phyloP scores from a whole-genome alignment of 2,329 filamentous ascomycete genomes.

The Truncatella angustata region DNA sequence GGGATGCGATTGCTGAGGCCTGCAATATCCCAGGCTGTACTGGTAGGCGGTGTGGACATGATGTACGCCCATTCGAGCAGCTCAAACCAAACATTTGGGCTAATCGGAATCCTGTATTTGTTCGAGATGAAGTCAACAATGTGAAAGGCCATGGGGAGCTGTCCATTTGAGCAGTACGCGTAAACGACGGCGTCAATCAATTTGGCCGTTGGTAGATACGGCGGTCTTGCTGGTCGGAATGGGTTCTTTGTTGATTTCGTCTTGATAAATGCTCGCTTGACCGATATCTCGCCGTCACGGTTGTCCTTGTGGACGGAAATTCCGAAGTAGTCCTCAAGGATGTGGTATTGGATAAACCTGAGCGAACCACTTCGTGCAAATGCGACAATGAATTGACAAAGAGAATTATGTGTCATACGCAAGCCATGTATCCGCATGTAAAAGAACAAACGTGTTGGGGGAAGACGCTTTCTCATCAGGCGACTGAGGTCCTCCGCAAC shows the following conservation, averaged over 20 bases:
- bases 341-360: slow-evolving; percentile 25
- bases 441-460: slow-evolving; percentile 29
- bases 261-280: background rate
- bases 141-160: slow-evolving; percentile 56
- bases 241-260: slow-evolving; percentile 1
- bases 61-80: slow-evolving; percentile 68
- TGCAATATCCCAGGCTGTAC: slow-evolving; percentile 34
- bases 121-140: slow-evolving; percentile 62
- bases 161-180: slow-evolving; percentile 63
- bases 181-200: slow-evolving; percentile 69
- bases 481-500: slow-evolving; percentile 29
- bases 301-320: slow-evolving; percentile 17
- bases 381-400: slow-evolving; percentile 41
- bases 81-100: slow-evolving; percentile 60
- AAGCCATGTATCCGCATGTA: slow-evolving; percentile 23
- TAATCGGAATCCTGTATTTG: slow-evolving; percentile 57
- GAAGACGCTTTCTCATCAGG: slow-evolving; percentile 22
- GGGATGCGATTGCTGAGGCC: slow-evolving; percentile 33
- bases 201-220: slow-evolving; percentile 50
- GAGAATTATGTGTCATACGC: slow-evolving; percentile 34
- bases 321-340: slow-evolving; percentile 28
- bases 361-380: slow-evolving; percentile 38
- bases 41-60: slow-evolving; percentile 38
- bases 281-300: background rate
- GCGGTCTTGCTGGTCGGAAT: background rate